Conservation (phyloP, 1,284 basidiomycete species). For the Xerocomus cyaneibrunnescens region DNA sequence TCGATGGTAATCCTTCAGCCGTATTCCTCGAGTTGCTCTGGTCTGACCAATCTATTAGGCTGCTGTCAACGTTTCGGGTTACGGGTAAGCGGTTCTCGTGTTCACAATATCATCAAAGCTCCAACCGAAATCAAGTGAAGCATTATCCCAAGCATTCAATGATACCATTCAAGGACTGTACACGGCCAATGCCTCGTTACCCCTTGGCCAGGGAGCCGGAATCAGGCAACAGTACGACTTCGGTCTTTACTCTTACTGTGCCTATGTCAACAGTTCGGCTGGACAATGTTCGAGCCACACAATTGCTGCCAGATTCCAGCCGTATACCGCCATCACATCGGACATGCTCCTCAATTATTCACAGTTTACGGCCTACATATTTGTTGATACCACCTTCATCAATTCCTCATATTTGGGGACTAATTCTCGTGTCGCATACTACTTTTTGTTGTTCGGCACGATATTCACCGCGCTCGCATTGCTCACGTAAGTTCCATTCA, state of each 20-base stretch:
- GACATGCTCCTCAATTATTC: slow-evolving; percentile 69
- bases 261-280: slow-evolving; percentile 55
- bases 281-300: slow-evolving; percentile 67
- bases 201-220: slow-evolving; percentile 55
- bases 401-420: slow-evolving; percentile 62
- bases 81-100: slow-evolving; percentile 49
- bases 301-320: slow-evolving; percentile 56
- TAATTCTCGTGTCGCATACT: slow-evolving; percentile 69
- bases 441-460: slow-evolving; percentile 70
- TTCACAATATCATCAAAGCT: slow-evolving; percentile 8
- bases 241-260: slow-evolving; percentile 77
- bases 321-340: slow-evolving; percentile 56
- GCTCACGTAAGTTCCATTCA: slow-evolving; percentile 45
- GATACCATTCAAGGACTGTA: slow-evolving; percentile 68
- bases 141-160: slow-evolving; percentile 49
- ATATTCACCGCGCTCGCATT: slow-evolving; percentile 64
- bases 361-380: slow-evolving; percentile 52
- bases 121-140: slow-evolving; percentile 41
- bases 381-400: slow-evolving; percentile 54
- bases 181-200: slow-evolving; percentile 61
- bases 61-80: slow-evolving; percentile 65
- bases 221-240: slow-evolving; percentile 72
- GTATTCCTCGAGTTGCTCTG: not conserved
- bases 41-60: slow-evolving; percentile 45
- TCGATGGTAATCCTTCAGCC: slow-evolving; percentile 55